Base-by-base conservation (phyloP, 129 eudicot species). In the Tagetes erecta region DNA sequence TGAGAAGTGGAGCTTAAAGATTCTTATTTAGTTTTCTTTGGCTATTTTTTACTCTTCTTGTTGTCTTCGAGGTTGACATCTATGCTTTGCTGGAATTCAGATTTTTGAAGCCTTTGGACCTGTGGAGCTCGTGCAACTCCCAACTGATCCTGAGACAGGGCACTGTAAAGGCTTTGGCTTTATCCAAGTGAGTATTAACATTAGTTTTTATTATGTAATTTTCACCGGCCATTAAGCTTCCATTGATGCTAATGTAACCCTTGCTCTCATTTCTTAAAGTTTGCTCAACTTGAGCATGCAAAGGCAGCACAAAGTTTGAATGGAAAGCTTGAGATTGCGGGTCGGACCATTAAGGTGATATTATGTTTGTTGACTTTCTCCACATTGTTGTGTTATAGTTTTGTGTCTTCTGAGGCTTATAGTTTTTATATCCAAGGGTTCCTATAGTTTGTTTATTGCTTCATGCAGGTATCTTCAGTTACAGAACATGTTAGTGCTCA, bases 101-200 rank as follows among this genome's bases (percentile, higher is more conserved):
- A 91, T 91, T 64, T 91, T 91, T 77, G 97, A 91, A 81, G 90
- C 97, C 8, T 91, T 91, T 88, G 97, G 97, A 13, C 97, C 95
- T 13, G 95, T 91, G 70, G 97, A 91, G 84, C 90, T 91, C 64
- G 95, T 91, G 53, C 95, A 91, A 80, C 85, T 91, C n/a, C 97
- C 97, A 40, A 78, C 88, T 30, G 97, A 91, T 69, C 91, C 86
- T 40, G 97, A 91, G 83, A 82, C 97, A 13, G 97, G 95, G 41
- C 97, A 91, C 78, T 91, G 97, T 80, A 91, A 91, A 86, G 97
- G 97, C 58, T 91, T 88, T 75, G 97, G 97, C 71, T 91, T 91
- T 88, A 77, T 91, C 68, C 97, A 91, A 72, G 97, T 91, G 77
- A 55, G 95, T 86, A 76, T 83, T 81, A 11, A 64, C 42, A 35